Conservation (phyloP, 768 basidiomycete genomes). For the Russula vinacea region DNA sequence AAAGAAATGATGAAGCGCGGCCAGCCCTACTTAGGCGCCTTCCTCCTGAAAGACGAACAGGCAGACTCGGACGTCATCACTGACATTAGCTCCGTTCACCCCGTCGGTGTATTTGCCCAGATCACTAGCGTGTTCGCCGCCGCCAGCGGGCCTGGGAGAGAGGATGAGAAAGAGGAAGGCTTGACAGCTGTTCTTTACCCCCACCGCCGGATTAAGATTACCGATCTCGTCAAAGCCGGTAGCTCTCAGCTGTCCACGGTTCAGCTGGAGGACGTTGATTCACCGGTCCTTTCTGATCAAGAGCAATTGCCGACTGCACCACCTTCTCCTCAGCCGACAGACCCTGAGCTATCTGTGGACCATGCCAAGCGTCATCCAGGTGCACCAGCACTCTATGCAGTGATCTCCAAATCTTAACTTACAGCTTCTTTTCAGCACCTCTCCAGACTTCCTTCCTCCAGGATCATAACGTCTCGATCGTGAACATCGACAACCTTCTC, state of each 20-base stretch:
- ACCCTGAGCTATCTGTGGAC: constrained; percentile 14
- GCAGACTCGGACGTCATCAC: constrained; percentile 91
- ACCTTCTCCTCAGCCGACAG: constrained; percentile 34
- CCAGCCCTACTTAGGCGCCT: constrained; percentile 95
- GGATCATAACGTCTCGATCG: constrained; percentile 79
- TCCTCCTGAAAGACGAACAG: constrained; percentile 91
- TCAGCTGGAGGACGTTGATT: constrained; percentile 36
- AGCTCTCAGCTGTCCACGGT: constrained; percentile 39
- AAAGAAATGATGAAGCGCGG: constrained; percentile 97
- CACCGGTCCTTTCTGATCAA: constrained; percentile 40
- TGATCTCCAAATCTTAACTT: constrained; percentile 11
- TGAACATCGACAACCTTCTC: constrained; percentile 78
- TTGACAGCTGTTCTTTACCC: constrained; percentile 95
- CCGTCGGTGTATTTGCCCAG: constrained; percentile 94
- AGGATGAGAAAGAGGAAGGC: constrained; percentile 78
- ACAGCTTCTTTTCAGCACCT: constrained; percentile 43
- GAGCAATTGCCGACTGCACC: constrained; percentile 48
- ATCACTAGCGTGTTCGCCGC: constrained; percentile 90
- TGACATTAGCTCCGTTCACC: constrained; percentile 81
- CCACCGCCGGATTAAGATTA: constrained; percentile 84
- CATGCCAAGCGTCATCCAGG: constrained; percentile 27
- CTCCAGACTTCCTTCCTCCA: constrained; percentile 84
- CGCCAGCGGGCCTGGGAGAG: constrained; percentile 51
- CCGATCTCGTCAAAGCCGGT: constrained; percentile 75
- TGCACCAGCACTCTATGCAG: not conserved